Evolutionary conservation across 2,329 filamentous ascomycete species (phyloP).

Genomic region (Calonectria ilicicola): DNA sequence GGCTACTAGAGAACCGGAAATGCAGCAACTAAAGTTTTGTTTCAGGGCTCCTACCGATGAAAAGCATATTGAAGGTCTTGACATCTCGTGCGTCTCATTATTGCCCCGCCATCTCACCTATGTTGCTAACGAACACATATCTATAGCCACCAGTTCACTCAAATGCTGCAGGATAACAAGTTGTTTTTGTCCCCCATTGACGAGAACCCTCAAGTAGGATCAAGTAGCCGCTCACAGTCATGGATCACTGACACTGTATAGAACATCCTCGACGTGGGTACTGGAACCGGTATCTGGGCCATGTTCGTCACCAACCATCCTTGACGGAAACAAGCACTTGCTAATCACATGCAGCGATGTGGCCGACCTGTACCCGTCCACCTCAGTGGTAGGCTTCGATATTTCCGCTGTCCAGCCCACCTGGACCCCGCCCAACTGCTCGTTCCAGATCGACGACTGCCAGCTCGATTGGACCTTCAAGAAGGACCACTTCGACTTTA

Average conservation of each 20-base stretch:
- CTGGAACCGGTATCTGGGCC: conserved; percentile 70
- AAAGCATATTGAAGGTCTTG: conserved; percentile 25
- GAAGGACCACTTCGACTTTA: conserved; percentile 63
- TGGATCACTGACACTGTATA: background rate
- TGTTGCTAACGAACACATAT: background rate
- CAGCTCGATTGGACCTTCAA: conserved; percentile 57
- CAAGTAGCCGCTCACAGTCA: fast-evolving
- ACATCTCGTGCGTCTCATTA: conserved; percentile 24
- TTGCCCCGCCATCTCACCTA: background rate
- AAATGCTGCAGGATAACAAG: conserved; percentile 47
- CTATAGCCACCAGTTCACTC: conserved; percentile 23
- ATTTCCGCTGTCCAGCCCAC: conserved; percentile 49
- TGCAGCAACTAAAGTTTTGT: background rate
- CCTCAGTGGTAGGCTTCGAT: conserved; percentile 49
- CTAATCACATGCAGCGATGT: conserved; percentile 36
- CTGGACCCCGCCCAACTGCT: conserved; percentile 45
- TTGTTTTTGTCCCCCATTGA: conserved; percentile 48
- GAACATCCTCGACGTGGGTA: conserved; percentile 62
- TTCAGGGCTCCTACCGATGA: conserved; percentile 33
- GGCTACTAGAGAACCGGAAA: background rate
- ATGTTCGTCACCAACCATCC: conserved; percentile 24
- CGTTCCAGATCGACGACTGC: conserved; percentile 51
- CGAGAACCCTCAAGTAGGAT: conserved; percentile 19
- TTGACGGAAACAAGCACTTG: background rate
- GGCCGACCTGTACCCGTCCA: conserved; percentile 44